These are phyloP conservation scores for Austroboletus eburneus DNA, from an alignment of 768 basidiomycete species.

Conservation along the genomic window DNA sequence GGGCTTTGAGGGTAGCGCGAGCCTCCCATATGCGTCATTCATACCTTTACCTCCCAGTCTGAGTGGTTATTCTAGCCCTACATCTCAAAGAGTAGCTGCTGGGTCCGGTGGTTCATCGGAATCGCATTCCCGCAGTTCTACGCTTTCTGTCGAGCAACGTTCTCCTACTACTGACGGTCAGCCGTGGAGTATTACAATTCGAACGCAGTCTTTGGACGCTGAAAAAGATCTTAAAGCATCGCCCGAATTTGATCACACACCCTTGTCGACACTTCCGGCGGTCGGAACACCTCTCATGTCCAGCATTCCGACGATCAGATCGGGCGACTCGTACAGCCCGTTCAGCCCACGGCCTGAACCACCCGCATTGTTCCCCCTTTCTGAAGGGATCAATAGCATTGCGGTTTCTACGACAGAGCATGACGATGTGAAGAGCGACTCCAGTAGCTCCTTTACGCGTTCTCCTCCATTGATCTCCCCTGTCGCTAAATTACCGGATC, in stretches of 20 bases:
- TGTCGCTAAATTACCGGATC: conserved; percentile 26
- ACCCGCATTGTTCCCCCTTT: conserved; percentile 15
- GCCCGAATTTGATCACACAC: conserved; percentile 25
- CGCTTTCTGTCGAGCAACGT: conserved; percentile 27
- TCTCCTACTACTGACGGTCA: conserved; percentile 21
- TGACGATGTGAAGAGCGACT: conserved; percentile 16
- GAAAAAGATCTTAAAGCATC: conserved; percentile 8
- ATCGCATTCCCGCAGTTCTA: conserved; percentile 29
- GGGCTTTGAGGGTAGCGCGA: conserved; percentile 18
- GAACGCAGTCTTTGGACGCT: conserved; percentile 7
- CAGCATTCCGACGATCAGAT: conserved; percentile 7
- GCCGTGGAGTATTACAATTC: conserved; percentile 7
- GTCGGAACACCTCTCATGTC: conserved; percentile 29
- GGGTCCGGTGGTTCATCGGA: conserved; percentile 13
- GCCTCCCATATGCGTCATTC: conserved; percentile 25
- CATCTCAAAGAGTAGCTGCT: conserved; percentile 21
- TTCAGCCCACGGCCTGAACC: conserved; percentile 30
- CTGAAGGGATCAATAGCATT: conserved; percentile 11
- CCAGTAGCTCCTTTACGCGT: conserved; percentile 21
- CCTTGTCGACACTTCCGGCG: conserved; percentile 27
- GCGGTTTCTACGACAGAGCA: conserved; percentile 3
- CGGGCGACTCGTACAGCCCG: conserved; percentile 17
- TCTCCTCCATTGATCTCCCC: conserved; percentile 29
- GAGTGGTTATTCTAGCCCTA: conserved; percentile 30
- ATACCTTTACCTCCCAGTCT: conserved; percentile 29